phyloP scores from a whole-genome alignment of 352 stramenopile species.

The Globisporangium acanthophoron region DNA sequence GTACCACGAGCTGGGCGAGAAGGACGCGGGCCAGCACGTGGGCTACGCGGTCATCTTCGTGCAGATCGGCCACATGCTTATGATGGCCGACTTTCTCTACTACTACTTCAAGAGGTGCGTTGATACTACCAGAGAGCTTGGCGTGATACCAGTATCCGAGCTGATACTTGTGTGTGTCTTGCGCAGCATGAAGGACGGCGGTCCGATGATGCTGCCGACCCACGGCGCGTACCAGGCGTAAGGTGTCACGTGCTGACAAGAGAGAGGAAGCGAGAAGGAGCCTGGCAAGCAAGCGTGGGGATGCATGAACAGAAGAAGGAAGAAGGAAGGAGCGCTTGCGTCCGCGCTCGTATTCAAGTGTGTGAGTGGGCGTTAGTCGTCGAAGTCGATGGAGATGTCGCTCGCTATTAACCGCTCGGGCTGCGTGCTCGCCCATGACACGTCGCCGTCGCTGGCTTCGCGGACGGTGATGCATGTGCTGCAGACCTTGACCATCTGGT shows the following conservation, averaged over 20 bases:
- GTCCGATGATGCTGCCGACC: constrained; percentile 87
- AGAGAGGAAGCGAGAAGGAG: constrained; percentile 6
- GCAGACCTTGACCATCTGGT: constrained; percentile 61
- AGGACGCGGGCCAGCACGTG: constrained; percentile 84
- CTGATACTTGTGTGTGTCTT: constrained; percentile 1
- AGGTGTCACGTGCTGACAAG: not conserved
- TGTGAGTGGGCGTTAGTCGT: constrained; percentile 17
- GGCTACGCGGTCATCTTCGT: constrained; percentile 95
- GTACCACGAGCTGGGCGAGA: constrained; percentile 97
- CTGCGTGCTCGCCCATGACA: constrained; percentile 45
- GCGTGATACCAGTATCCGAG: too few relatives aligned
- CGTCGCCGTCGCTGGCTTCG: constrained; percentile 39
- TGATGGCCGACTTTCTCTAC: constrained; percentile 99
- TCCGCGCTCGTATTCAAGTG: constrained; percentile 27
- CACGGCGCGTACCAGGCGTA: constrained; percentile 83
- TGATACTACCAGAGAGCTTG: too few relatives aligned
- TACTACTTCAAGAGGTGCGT: constrained; percentile 96
- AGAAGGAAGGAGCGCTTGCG: not conserved
- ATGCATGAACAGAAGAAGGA: not conserved
- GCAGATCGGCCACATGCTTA: constrained; percentile 97
- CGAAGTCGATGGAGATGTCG: constrained; percentile 39
- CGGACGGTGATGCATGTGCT: constrained; percentile 69
- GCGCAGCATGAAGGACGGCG: constrained; percentile 80
- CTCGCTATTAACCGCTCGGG: constrained; percentile 49
- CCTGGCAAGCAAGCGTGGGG: not conserved